Evolutionary conservation across 305 asterid genomes (phyloP), one percentile per base, ranked within the genome.

Genomic region (Solanum hybrid): DNA sequence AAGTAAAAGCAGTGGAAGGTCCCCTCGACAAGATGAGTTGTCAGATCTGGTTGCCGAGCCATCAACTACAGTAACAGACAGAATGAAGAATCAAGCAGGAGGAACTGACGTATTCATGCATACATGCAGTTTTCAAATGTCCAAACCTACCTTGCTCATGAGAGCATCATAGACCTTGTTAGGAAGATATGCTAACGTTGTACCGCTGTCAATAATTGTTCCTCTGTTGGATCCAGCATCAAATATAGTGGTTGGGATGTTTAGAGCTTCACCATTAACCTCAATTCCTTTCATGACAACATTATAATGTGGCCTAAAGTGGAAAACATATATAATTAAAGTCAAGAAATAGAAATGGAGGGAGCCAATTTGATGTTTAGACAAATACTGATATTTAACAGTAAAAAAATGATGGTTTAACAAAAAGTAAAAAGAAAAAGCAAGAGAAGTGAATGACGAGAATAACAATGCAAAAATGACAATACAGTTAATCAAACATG

Each of bases 161-260:
- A 95, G 93, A 45, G 97, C 97, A 80, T 87, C 91, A 91, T 94
- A 95, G 82, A 98, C 94, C 75, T 93, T 94, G 91, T 95, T 95
- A 7, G 98, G 98, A 80, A 96, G 93, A 94, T 96, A 96, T n/a
- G 98, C 95, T 92, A 96, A 90, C 24, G 99, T 96, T 86, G 98
- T 96, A 90, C 99, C 99, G 27, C 98, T 95, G 90, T 96, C 99
- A 87, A 96, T 93, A 90, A 95, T 95, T 27, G 98, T 94, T 88
- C 98, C 98, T 91, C 93, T 93, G 89, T 92, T 93, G 91, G 89
- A 90, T 87, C 95, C 94, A 35, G 95, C 93, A 22, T 92, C 94
- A 93, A 94, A 95, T 32, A 93, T 92, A 78, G 95, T 92, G 69
- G 95, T 90, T 85, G 94, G 93, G 85, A 94, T 91, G 92, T 91